Evolutionary conservation across 2,329 filamentous ascomycete species (phyloP).

Genomic region (Trichoderma lentiforme): DNA sequence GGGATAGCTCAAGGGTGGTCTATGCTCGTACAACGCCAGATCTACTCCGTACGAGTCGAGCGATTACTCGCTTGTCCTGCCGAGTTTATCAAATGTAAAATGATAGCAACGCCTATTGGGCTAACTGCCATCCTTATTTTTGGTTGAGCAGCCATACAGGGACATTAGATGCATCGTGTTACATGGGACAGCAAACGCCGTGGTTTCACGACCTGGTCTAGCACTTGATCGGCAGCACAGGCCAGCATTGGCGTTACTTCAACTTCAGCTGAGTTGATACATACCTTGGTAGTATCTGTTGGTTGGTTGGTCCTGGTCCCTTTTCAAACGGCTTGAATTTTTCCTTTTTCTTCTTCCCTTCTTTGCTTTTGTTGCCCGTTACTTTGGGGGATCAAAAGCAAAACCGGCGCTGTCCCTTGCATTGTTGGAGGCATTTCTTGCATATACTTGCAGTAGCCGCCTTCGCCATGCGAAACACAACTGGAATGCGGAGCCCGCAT

Average conservation of each 20-base stretch:
- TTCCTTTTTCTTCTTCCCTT: background rate
- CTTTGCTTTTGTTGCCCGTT: background rate
- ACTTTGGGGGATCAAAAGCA: background rate
- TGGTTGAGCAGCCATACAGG: background rate
- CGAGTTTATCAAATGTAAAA: background rate
- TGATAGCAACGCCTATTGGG: background rate
- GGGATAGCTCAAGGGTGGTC: background rate
- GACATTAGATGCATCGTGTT: background rate
- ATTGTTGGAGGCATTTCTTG: background rate
- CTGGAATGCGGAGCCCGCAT: slow-evolving; percentile 3
- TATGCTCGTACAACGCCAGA: background rate
- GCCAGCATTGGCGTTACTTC: background rate
- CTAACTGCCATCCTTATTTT: background rate
- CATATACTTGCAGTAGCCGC: background rate
- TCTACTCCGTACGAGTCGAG: background rate
- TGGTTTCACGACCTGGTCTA: slow-evolving; percentile 6
- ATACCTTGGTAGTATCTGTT: background rate
- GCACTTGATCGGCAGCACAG: slow-evolving; percentile 6
- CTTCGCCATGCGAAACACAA: background rate
- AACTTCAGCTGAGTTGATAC: background rate
- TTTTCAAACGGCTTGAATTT: background rate
- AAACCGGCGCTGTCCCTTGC: background rate
- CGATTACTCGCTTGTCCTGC: background rate
- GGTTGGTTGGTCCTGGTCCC: background rate
- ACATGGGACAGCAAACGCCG: background rate